Evolutionary conservation across 495 filamentous ascomycete genomes (phyloP).

Genomic region (Penicillium odoratum): DNA sequence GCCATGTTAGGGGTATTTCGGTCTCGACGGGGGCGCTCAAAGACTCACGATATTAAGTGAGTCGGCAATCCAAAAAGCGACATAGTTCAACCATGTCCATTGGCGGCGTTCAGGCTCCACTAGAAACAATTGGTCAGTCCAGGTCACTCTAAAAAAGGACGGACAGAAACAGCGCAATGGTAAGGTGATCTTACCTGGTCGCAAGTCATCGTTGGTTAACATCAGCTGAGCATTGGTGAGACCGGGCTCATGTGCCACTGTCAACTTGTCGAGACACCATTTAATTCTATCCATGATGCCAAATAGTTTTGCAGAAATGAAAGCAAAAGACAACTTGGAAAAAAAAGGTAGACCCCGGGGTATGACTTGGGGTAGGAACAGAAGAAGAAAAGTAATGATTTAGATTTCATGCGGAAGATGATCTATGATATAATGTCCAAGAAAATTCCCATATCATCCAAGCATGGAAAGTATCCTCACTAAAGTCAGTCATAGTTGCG

Average conservation of each 20-base stretch:
- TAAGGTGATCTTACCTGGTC: slow-evolving; percentile 59
- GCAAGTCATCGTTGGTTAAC: slow-evolving; percentile 87
- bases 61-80: slow-evolving; percentile 91
- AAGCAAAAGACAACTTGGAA: not conserved
- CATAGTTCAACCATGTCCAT: slow-evolving; percentile 88
- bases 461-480: not conserved
- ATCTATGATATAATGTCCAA: slow-evolving; percentile 22
- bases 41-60: slow-evolving; percentile 81
- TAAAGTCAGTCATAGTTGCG: slow-evolving; percentile 17
- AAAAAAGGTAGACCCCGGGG: not conserved
- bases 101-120: slow-evolving; percentile 81
- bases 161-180: not conserved
- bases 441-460: slow-evolving; percentile 1
- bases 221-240: slow-evolving; percentile 83
- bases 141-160: not conserved
- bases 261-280: slow-evolving; percentile 53
- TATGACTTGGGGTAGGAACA: not conserved
- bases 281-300: slow-evolving; percentile 32
- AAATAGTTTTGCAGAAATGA: not conserved
- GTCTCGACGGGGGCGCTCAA: not conserved
- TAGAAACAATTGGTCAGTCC: slow-evolving; percentile 15
- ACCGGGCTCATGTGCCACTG: slow-evolving; percentile 73
- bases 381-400: not conserved
- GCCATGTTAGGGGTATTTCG: slow-evolving; percentile 13
- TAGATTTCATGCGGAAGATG: slow-evolving; percentile 1